Base-by-base conservation (phyloP, 2,329 filamentous ascomycete species). In the Pseudogymnoascus sp. region DNA sequence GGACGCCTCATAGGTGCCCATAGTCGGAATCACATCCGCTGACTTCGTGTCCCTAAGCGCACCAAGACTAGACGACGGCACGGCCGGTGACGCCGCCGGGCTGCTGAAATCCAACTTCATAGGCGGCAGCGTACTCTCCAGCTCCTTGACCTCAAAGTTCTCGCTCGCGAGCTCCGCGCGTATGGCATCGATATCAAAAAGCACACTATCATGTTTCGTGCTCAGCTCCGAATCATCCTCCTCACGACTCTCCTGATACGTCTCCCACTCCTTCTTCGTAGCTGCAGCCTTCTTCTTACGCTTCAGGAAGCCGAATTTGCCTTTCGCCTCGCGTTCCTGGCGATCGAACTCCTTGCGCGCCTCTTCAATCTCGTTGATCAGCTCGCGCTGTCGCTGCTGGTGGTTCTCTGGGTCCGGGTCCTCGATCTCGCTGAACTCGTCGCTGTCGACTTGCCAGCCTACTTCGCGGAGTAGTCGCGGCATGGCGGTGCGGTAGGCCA, bases 131-230 rank as follows among this genome's bases (percentile, higher is more conserved):
- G 93, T 97, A 61, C 90, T 92, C 75, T 95, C 84, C 65, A 97
- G 84, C 77, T 98, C 90, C 73, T 86, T 88, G 68, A 96, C 86
- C 74, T 85, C 80, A 57, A 87, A 76, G 70, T 71, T 69, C 48
- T 75, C 71, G 48, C 66, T 73, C 39, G 90, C 90, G 36, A 99
- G 79, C 71, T 96, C 90, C 8, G 91, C 88, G 60, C 91, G 84
- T 68, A 99, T 98, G 11, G 95, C 95, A 71, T 99, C 95, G 57
- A 99, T 86, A 71, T 99, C 95, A 71, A 99, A 99, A 54, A 99
- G 81, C 7, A 98, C 89, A 36, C 79, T 79, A 19, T 75, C 75
- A 14, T 77, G 74, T 5, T 39, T 61, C 34, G 7, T 61, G 34
- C 60, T 61, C 19, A 61, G n/a, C 5, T 43, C 60, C 23, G 6